phyloP scores from a whole-genome alignment of 2,329 filamentous ascomycete genomes.

The Hypoxylon sp. region DNA sequence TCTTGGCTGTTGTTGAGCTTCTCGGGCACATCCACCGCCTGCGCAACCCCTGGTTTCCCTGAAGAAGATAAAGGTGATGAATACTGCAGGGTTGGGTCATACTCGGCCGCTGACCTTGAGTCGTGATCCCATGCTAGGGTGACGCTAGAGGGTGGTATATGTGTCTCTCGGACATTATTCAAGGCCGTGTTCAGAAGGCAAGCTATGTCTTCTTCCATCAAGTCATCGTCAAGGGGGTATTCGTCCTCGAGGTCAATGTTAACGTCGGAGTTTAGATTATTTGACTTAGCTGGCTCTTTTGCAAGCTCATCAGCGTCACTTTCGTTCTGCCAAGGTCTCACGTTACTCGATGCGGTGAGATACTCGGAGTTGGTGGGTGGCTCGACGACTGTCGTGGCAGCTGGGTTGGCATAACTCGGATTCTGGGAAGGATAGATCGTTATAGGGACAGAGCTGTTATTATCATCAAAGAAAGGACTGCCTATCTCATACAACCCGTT shows the following conservation, averaged over 20 bases:
- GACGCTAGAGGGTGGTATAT: constrained; percentile 55
- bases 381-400: neutral
- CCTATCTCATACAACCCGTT: neutral
- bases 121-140: constrained; percentile 53
- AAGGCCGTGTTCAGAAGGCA: constrained; percentile 36
- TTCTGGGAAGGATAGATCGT: constrained; percentile 9
- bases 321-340: neutral
- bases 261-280: neutral
- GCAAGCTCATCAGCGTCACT: neutral
- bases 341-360: neutral
- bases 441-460: neutral
- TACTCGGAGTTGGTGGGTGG: neutral
- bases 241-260: constrained; percentile 36
- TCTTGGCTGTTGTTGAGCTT: constrained; percentile 27
- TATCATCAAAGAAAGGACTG: neutral
- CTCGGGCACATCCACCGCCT: neutral
- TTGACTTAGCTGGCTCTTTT: neutral
- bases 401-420: neutral
- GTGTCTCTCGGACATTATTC: constrained; percentile 38
- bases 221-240: constrained; percentile 48
- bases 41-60: constrained; percentile 10
- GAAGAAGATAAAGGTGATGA: constrained; percentile 51
- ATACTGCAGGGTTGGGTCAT: constrained; percentile 56
- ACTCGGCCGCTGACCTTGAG: constrained; percentile 56
- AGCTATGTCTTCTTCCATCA: constrained; percentile 50